phyloP scores from a whole-genome alignment of 768 basidiomycete species.

The Mycena epipterygia region DNA sequence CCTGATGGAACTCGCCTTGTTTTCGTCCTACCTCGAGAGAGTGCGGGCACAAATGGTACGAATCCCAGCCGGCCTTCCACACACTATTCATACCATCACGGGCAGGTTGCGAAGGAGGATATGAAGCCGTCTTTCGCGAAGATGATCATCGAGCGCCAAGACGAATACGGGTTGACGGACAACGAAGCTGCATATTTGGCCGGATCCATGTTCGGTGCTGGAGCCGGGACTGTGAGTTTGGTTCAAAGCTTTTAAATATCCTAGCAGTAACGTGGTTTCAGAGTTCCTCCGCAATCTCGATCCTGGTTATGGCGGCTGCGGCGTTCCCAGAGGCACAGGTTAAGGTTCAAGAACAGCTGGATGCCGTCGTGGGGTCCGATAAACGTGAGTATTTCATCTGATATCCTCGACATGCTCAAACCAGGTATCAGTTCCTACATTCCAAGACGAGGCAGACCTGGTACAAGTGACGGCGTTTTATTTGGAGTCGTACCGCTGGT shows the following conservation, averaged over 20 bases:
- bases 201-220: slow-evolving; percentile 76
- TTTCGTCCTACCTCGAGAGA: slow-evolving; percentile 63
- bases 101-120: slow-evolving; percentile 45
- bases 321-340: slow-evolving; percentile 66
- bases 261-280: slow-evolving; percentile 14
- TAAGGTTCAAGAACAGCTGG: slow-evolving; percentile 68
- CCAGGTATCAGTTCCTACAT: slow-evolving; percentile 49
- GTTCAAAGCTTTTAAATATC: background rate
- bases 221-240: slow-evolving; percentile 64
- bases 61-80: background rate
- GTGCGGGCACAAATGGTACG: slow-evolving; percentile 62
- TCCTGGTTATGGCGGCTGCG: slow-evolving; percentile 70
- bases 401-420: background rate
- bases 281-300: slow-evolving; percentile 70
- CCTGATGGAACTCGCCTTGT: slow-evolving; percentile 66
- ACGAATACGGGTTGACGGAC: slow-evolving; percentile 65
- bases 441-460: slow-evolving; percentile 56
- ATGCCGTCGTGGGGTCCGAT: slow-evolving; percentile 63
- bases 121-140: slow-evolving; percentile 65
- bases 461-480: slow-evolving; percentile 65
- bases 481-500: slow-evolving; percentile 64
- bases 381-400: slow-evolving; percentile 44
- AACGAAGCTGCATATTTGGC: slow-evolving; percentile 74
- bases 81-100: slow-evolving; percentile 21
- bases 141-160: slow-evolving; percentile 70